Percentiles rank a stretch among this genome's conserved stretches.
Evolutionary conservation across 805 yeast genomes (phyloP).

Genomic region (Zygotorulaspora chibaensis): DNA sequence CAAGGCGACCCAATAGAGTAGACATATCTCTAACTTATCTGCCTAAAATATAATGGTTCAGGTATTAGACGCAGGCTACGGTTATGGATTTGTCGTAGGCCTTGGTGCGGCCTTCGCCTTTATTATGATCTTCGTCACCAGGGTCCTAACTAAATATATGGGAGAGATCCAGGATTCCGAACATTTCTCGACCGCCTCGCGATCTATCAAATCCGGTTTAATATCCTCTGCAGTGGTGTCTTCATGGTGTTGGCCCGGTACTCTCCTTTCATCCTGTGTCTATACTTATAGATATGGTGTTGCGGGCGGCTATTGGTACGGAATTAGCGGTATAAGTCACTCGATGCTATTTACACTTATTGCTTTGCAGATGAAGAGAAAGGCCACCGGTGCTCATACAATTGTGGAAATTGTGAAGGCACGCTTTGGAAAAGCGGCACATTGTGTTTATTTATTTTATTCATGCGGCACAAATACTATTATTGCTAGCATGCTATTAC

Average conservation of each 20-base stretch:
- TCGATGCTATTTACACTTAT: conserved; percentile 17
- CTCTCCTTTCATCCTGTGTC: conserved; percentile 16
- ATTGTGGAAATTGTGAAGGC: conserved; percentile 33
- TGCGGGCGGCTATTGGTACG: conserved; percentile 55
- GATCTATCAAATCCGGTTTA: conserved; percentile 41
- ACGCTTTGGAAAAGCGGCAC: conserved; percentile 34
- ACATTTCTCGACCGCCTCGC: conserved; percentile 37
- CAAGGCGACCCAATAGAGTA: no score
- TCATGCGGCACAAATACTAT: conserved; percentile 35
- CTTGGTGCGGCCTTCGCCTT: conserved; percentile 43
- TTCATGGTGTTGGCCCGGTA: conserved; percentile 25
- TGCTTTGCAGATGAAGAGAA: conserved; percentile 24
- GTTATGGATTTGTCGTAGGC: conserved; percentile 44
- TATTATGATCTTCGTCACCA: conserved; percentile 37
- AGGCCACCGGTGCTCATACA: conserved; percentile 28
- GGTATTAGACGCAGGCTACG: conserved; percentile 21
- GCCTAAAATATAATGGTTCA: no score
- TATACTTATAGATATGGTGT: conserved; percentile 20
- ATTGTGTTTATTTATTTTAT: conserved; percentile 31
- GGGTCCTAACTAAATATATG: conserved; percentile 35
- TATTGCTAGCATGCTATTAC: conserved; percentile 34
- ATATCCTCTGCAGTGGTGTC: conserved; percentile 41
- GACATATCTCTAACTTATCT: no score
- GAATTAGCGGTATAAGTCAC: conserved; percentile 13
- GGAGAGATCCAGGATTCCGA: conserved; percentile 43